Evolutionary conservation across 2,329 filamentous ascomycete genomes (phyloP).

Genomic region (Ramularia collo-cygni): DNA sequence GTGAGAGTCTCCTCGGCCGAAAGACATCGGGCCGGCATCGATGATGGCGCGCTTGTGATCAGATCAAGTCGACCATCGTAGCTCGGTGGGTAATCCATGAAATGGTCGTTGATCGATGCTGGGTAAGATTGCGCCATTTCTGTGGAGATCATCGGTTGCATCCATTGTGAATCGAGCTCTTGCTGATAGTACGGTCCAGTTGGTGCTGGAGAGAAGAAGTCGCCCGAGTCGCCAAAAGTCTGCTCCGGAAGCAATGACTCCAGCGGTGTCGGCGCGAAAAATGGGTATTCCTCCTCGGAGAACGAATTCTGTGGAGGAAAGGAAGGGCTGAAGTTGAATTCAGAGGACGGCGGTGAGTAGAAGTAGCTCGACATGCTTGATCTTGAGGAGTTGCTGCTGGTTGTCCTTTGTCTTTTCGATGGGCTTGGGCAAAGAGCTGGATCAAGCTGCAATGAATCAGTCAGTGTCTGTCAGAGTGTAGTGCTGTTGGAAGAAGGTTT

Average conservation of each 20-base stretch:
- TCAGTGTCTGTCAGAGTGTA: not conserved
- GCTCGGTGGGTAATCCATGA: constrained; percentile 13
- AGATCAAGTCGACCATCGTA: constrained; percentile 5
- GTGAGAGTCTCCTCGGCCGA: constrained; percentile 14
- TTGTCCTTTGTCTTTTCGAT: constrained; percentile 5
- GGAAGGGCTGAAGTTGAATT: constrained; percentile 10
- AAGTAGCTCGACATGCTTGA: constrained; percentile 19
- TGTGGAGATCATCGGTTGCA: constrained; percentile 7
- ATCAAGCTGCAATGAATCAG: constrained; percentile 6
- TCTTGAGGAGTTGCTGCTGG: constrained; percentile 3
- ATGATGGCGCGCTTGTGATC: constrained; percentile 8
- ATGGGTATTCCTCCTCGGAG: constrained; percentile 6
- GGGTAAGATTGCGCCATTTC: constrained; percentile 5
- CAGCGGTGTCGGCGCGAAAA: constrained; percentile 5
- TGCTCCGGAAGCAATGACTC: constrained; percentile 4
- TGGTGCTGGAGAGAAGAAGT: constrained; percentile 3
- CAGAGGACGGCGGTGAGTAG: constrained; percentile 12
- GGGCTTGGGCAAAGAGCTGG: constrained; percentile 3
- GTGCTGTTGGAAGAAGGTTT: no score
- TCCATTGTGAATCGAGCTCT: constrained; percentile 9
- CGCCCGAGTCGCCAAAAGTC: constrained; percentile 1
- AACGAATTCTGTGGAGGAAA: constrained; percentile 6
- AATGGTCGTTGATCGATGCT: constrained; percentile 3
- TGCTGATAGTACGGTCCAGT: constrained; percentile 10
- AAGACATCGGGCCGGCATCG: constrained; percentile 12